Evolutionary conservation across 495 filamentous ascomycete species (phyloP).

Genomic region (Penicillium steckii): DNA sequence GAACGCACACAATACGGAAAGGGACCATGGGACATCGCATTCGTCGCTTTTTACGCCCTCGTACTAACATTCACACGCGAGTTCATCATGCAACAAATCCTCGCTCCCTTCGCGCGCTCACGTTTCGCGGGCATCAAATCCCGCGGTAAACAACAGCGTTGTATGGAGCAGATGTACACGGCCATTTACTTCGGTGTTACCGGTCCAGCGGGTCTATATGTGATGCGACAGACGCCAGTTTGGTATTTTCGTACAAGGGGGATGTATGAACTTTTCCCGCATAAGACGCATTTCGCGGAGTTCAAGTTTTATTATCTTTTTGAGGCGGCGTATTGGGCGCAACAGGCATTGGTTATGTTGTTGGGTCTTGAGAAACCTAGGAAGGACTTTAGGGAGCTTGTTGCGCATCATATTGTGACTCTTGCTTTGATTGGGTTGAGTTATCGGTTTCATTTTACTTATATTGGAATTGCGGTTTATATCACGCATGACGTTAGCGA

Average conservation of each 20-base stretch:
- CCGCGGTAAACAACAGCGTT: constrained; percentile 73
- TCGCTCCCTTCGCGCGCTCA: constrained; percentile 68
- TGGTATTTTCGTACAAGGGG: constrained; percentile 88
- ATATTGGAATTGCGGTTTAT: constrained; percentile 87
- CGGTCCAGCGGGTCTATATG: constrained; percentile 76
- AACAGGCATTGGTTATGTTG: constrained; percentile 81
- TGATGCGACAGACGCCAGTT: constrained; percentile 79
- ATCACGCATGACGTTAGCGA: constrained; percentile 90
- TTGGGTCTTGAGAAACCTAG: constrained; percentile 82
- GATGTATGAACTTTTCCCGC: constrained; percentile 85
- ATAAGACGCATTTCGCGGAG: constrained; percentile 66
- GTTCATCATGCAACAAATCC: constrained; percentile 84
- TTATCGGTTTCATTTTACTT: constrained; percentile 93
- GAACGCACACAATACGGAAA: constrained; percentile 73
- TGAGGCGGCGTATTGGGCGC: constrained; percentile 87
- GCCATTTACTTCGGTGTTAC: constrained; percentile 82
- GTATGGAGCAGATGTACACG: constrained; percentile 93
- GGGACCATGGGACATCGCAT: constrained; percentile 72
- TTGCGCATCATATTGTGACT: constrained; percentile 85
- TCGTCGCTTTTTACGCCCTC: constrained; percentile 81
- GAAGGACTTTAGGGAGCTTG: constrained; percentile 87
- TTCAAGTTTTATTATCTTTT: constrained; percentile 94
- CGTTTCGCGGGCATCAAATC: constrained; percentile 58
- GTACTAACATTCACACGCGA: constrained; percentile 84
- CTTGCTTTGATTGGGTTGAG: constrained; percentile 73